These are phyloP conservation scores for Candida orba DNA, from an alignment of 805 yeast species.

Conservation along the genomic window DNA sequence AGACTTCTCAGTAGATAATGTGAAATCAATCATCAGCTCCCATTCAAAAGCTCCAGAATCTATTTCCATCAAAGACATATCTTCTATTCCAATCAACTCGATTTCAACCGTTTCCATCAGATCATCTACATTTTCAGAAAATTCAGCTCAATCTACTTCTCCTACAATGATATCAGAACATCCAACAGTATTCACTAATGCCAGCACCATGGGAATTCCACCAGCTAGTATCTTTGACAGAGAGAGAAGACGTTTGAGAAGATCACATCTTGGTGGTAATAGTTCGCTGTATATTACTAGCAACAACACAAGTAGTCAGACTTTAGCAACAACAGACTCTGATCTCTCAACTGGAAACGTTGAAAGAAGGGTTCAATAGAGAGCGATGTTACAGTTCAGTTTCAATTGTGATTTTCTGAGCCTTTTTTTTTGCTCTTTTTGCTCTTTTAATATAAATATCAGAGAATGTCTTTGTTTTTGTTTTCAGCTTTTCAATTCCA, in stretches of 20 bases:
- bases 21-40: too few relatives aligned
- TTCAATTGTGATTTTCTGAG: not conserved
- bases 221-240: slow-evolving; percentile 64
- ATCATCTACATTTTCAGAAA: slow-evolving; percentile 31
- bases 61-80: slow-evolving; percentile 15
- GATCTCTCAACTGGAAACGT: not conserved
- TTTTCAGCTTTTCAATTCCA: not conserved
- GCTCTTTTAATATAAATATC: not conserved
- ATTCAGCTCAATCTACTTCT: slow-evolving; percentile 29
- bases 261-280: slow-evolving; percentile 12
- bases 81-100: slow-evolving; percentile 28
- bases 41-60: slow-evolving; percentile 10
- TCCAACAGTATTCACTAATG: slow-evolving; percentile 44
- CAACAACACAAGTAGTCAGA: slow-evolving; percentile 15
- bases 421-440: not conserved
- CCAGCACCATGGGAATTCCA: slow-evolving; percentile 62
- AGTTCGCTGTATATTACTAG: slow-evolving; percentile 11
- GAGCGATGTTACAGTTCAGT: too few relatives aligned
- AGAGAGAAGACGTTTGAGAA: slow-evolving; percentile 13
- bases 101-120: slow-evolving; percentile 28
- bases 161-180: slow-evolving; percentile 29
- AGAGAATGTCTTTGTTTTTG: not conserved
- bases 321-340: slow-evolving; percentile 5
- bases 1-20: too few relatives aligned
- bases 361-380: not conserved